A percentile compares a stretch with the other conserved stretches of the same genome.
Evolutionary conservation across 148 eudicot species (phyloP).

Genomic region (Vaccinium corymbosum): DNA sequence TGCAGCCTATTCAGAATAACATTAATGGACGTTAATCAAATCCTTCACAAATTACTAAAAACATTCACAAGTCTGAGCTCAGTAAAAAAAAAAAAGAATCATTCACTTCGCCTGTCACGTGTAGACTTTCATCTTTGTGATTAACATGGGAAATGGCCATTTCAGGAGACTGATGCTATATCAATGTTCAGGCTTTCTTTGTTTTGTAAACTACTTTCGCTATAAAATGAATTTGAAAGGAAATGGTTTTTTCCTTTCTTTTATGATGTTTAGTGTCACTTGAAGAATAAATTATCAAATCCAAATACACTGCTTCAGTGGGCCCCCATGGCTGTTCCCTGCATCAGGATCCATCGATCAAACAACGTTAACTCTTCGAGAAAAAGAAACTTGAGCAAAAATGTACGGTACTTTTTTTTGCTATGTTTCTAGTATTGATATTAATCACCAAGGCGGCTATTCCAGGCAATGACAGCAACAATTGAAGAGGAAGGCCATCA

Average conservation of each 20-base stretch:
- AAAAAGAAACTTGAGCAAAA: not conserved
- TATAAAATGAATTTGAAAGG: not conserved
- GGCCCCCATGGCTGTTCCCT: not conserved
- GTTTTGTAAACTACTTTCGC: not conserved
- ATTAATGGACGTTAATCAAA: not conserved
- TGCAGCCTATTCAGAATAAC: slow-evolving; percentile 58
- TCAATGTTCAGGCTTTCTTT: not conserved
- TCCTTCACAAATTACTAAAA: not conserved
- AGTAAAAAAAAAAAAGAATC: not conserved
- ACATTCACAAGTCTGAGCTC: not conserved
- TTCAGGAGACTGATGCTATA: not conserved
- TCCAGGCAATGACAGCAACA: not conserved
- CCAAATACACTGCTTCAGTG: not conserved
- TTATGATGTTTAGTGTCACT: not conserved
- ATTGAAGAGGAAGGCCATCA: not conserved
- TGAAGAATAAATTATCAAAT: not conserved
- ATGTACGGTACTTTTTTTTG: not conserved
- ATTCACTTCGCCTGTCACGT: not conserved
- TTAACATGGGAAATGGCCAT: not conserved
- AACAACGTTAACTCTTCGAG: not conserved
- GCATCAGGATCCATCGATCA: not conserved
- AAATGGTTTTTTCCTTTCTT: not conserved
- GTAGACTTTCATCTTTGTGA: not conserved
- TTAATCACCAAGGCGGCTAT: not conserved
- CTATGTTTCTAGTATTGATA: not conserved